Base-by-base conservation (phyloP, 805 yeast species). In the Kodamaea leandrae region DNA sequence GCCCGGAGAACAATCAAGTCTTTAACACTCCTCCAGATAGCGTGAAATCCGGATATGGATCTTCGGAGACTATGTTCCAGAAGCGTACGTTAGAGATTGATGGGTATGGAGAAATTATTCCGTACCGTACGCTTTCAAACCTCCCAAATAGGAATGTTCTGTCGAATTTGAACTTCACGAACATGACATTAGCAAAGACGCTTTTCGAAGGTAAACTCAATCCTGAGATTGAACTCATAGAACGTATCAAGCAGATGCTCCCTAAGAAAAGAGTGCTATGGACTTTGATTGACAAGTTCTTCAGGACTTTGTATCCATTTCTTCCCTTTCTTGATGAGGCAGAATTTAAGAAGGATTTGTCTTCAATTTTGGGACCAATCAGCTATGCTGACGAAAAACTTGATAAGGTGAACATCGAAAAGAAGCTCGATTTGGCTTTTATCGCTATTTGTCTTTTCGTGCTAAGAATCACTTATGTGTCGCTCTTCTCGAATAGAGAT, bases 281-380 rank as follows among this genome's bases (percentile, higher is more conserved):
- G 77, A 52, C 71, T 33, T 63, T 80, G 36, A 61, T 83, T 20
- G 78, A 80, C 44, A 64, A 80, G 47, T 83, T 77, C 47, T 83
- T 83, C 54, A 69, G 68, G 8, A 67, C 71, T 24, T 60, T 83
- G 4, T 84, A 84, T 54, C 74, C 85, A 10, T 80, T 75, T 42
- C 66, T 83, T 50, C 90, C 93, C 2, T 79, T 75, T 46, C 60
- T 83, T 24, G 88, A 83, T 57, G 87, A 83, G 54, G 62, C 50
- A 39, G 64, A 65, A 7, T 77, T 78, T 54, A 69, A 69, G 39
- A 49, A 49, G 14, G 71, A 72, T 36, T 56, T 79, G 13, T 48
- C 61, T 1, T 53, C 67, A 17, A 70, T 80, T 5, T 59, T 80
- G 23, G 83, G 80, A 15, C 49, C 54, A 1, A 51, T 45, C 16